Percentiles rank a stretch among this genome's conserved stretches.
Evolutionary conservation across 768 basidiomycete genomes (phyloP).

Genomic region (Trametes gibbosa): DNA sequence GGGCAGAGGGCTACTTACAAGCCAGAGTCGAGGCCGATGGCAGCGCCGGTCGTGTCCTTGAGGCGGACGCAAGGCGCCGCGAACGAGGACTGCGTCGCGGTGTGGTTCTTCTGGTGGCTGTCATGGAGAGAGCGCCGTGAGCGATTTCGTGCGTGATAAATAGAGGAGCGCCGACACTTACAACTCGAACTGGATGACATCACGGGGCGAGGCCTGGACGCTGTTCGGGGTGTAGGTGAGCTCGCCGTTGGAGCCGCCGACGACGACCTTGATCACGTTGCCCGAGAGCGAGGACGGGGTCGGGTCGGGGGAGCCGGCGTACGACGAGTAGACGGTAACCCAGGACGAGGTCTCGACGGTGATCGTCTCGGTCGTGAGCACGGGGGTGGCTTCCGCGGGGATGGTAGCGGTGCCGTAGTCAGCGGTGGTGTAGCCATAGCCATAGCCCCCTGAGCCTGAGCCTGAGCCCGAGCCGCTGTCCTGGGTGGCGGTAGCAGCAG

Average conservation of each 20-base stretch:
- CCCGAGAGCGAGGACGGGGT: conserved; percentile 50
- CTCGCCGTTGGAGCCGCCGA: conserved; percentile 46
- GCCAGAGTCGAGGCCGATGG: conserved; percentile 52
- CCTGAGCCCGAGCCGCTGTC: conserved; percentile 20
- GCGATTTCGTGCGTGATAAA: neutral
- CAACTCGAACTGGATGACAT: conserved; percentile 61
- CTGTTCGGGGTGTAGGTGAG: conserved; percentile 51
- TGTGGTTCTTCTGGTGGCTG: conserved; percentile 67
- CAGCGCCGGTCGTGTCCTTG: conserved; percentile 33
- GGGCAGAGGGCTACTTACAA: conserved; percentile 40
- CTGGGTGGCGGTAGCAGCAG: conserved; percentile 36
- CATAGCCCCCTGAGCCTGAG: neutral
- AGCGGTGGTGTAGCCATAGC: conserved; percentile 34
- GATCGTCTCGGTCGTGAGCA: conserved; percentile 47
- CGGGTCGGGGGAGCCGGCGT: conserved; percentile 50
- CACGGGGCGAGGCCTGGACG: conserved; percentile 50
- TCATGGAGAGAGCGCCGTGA: conserved; percentile 7
- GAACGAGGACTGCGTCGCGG: conserved; percentile 62
- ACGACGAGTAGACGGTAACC: conserved; percentile 59
- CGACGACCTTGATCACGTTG: conserved; percentile 49
- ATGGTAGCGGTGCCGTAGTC: conserved; percentile 51
- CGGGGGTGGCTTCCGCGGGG: conserved; percentile 43
- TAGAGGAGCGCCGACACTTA: conserved; percentile 27
- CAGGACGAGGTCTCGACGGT: conserved; percentile 38
- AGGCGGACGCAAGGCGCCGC: conserved; percentile 53